Base-by-base conservation (phyloP, 768 basidiomycete species). In the Amanita pseudoporphyria region DNA sequence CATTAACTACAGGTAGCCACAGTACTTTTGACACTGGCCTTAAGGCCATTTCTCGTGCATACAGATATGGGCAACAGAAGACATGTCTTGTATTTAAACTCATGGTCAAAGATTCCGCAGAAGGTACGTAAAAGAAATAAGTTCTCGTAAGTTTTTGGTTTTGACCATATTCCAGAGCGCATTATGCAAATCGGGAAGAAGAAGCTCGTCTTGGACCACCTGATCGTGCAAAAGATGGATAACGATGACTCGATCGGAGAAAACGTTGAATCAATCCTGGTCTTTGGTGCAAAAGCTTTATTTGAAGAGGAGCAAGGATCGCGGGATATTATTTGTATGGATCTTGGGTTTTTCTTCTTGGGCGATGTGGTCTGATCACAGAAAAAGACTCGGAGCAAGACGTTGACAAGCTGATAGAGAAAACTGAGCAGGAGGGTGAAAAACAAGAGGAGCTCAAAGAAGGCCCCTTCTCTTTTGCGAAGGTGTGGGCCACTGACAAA, bases 211-310 rank as follows among this genome's bases (percentile, higher is more conserved):
- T 71, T 97, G 7, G 93, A 97, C 57, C 94, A 97, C 67, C 71
- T 97, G 13, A 94, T 97, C 55, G 94, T 97, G 18, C 88, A 96
- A 66, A 91, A 90, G 62, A 92, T 95, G 85, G 89, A 92, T 54
- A 86, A 90, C 42, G 87, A 87, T 39, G 81, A 80, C 31, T 66
- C 65, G 3, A 78, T 70, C 6, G 71, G 81, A 39, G 86, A 87
- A 55, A 83, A 95, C 57, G 73, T 97, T n/a, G 79, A 85, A 60
- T 88, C 87, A 2, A 91, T 96, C 53, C 75, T 97, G 13, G 85
- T 87, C 9, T 90, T 84, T 57, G 94, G 94, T 21, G 93, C 93
- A 9, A 79, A 84, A 63, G 80, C 85, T 0, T 71, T 98, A 9
- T 94, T 96, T 59, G 81, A 87, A 36, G 76, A 78, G 31, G 76